Evolutionary conservation across 345 rosid genomes (phyloP), one percentile per base, ranked within the genome.

Genomic region (Abelmoschus esculentus): DNA sequence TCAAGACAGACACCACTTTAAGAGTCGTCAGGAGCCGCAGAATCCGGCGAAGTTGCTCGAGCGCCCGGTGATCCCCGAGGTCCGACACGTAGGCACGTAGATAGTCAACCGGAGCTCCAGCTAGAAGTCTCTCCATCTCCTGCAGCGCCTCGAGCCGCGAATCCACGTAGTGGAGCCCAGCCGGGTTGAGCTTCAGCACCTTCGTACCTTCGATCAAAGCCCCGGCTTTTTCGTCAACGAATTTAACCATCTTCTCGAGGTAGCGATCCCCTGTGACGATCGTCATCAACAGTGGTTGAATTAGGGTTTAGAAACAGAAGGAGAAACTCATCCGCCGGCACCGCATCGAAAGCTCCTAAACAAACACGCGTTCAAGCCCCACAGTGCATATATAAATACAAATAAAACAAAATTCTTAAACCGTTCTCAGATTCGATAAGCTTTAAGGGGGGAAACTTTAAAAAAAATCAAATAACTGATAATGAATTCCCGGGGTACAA

Each of bases 261-360:
- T 95, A 95, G 17, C 96, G 96, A 82, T 95, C 99, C 61, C 99
- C 99, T 15, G 96, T 95, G 15, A 95, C 96, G 83, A 91, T 83
- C 80, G 87, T 92, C 97, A 92, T 92, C 46, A 5, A 3, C 14
- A 14, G 14, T 15, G 7, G 12, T 56, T 6, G 44, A 50, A 74
- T 67, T 34, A 67, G 76, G 72, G 62, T 14, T 42, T 58, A 29
- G 54, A 7, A 38, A 26, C n/a, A 58, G 32, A 31, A 5, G 14
- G 5, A 47, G 18, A 19, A 52, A 8, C 3, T 1, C 14, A 22
- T 55, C 46, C 18, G 2, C 32, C 10, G 31, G 14, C 49, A 38
- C 2, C 67, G 17, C 38, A 63, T 13, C 52, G 10, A 40, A 67
- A 9, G 15, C 5, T 2, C 8, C n/a, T n/a, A n/a, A 67, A 52